Evolutionary conservation across 257 asterid genomes (phyloP).

Genomic region (Henckelia pumila): DNA sequence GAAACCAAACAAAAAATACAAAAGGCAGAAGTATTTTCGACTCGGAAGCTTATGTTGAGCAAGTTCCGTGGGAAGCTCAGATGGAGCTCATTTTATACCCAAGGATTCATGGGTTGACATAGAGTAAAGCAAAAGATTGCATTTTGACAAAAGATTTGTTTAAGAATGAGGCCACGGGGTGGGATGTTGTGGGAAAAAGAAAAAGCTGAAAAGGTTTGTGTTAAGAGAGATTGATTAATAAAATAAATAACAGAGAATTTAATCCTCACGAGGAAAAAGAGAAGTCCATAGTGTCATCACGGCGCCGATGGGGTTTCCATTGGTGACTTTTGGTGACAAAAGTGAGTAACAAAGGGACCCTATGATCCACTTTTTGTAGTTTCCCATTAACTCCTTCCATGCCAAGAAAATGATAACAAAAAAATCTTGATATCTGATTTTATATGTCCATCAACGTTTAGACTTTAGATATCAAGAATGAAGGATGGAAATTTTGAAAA

Average conservation of each 20-base stretch:
- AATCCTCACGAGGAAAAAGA: constrained; percentile 39
- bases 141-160: constrained; percentile 24
- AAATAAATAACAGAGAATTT: constrained; percentile 22
- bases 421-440: not conserved
- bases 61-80: constrained; percentile 27
- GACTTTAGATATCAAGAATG: no score
- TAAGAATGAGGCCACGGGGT: constrained; percentile 58
- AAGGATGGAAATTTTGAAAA: no score
- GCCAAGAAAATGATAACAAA: not conserved
- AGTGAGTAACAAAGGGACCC: constrained; percentile 35
- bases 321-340: constrained; percentile 26
- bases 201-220: constrained; percentile 42
- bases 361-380: constrained; percentile 26
- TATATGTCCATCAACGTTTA: no score
- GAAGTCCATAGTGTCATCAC: constrained; percentile 17
- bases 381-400: constrained; percentile 7
- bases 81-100: not conserved
- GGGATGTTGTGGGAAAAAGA: constrained; percentile 24
- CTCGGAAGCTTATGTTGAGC: constrained; percentile 9
- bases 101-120: constrained; percentile 46
- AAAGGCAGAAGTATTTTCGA: not conserved
- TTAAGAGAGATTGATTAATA: constrained; percentile 5
- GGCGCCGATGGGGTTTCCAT: constrained; percentile 29
- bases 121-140: constrained; percentile 25
- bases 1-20: not conserved